Evolutionary conservation across 106 monocot species (phyloP).

Genomic region (Gastrodia elata): DNA sequence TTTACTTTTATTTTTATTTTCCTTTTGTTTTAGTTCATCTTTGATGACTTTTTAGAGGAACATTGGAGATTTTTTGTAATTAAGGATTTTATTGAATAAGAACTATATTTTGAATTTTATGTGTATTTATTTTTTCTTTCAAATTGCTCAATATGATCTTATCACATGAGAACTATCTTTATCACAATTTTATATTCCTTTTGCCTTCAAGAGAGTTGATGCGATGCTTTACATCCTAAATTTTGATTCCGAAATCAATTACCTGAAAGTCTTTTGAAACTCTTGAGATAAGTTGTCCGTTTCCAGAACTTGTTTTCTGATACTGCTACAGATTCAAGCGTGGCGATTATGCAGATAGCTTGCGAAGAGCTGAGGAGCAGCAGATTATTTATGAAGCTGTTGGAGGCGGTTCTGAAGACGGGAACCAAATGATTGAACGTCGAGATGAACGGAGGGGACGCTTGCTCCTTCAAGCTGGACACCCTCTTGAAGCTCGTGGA

Average conservation of each 20-base stretch:
- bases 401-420: slow-evolving; percentile 87
- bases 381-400: slow-evolving; percentile 74
- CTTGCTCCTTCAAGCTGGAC: slow-evolving; percentile 87
- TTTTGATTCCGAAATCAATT: slow-evolving; percentile 86
- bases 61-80: no score
- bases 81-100: no score
- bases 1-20: no score
- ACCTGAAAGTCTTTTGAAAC: slow-evolving; percentile 76
- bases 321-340: not conserved
- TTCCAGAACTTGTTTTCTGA: not conserved
- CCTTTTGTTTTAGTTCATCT: no score
- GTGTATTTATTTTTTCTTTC: no score
- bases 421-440: slow-evolving; percentile 92
- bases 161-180: no score
- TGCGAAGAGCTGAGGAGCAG: slow-evolving; percentile 86
- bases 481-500: slow-evolving; percentile 87
- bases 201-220: slow-evolving; percentile 88
- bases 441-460: slow-evolving; percentile 87
- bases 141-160: no score
- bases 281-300: slow-evolving; percentile 50
- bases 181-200: slow-evolving; percentile 84
- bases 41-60: no score
- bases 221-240: slow-evolving; percentile 87
- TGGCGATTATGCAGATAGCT: no score
- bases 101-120: no score